Base-by-base conservation (phyloP, 1,139 yeast species). In the Kluyveromyces sp. region DNA sequence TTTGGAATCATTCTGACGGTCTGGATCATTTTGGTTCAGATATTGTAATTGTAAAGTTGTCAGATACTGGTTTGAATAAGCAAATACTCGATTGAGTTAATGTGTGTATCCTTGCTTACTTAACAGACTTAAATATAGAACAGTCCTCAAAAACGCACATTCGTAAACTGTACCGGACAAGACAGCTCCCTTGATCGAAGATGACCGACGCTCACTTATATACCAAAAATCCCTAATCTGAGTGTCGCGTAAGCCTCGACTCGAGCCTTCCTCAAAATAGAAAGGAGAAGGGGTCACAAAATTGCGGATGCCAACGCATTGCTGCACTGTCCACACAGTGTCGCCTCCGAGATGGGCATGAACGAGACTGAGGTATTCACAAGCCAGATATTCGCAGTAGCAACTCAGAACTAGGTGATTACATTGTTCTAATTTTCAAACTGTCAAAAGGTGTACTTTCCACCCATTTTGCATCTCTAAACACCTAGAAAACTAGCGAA, bases 1-100 rank as follows among this genome's bases (percentile, higher is more conserved):
- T 49, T 49, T 31, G 49, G 45, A 33, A 50, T 46, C 28, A 48
- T 31, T 45, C 47, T 52, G 28, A 50, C 42, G 18, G 52, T 44
- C 31, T 41, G 46, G 33, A 50, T 49, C 55, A 52, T 52, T 35
- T 33, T 34, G 4, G 2, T 15, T 9, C n/a, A 7, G 20, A 16
- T 4, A 6, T 16, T 34, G 26, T 19, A 16, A 18, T 34, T 19
- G 4, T 8, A 7, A 12, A 3, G n/a, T 4, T 34, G 26, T 22
- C 26, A n/a, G n/a, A n/a, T n/a, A n/a, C n/a, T n/a, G n/a, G n/a
- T n/a, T n/a, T n/a, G n/a, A n/a, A n/a, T n/a, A n/a, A n/a, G n/a
- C 9, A 6, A 6, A 22, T 6, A 22, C 26, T 22, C 26, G 26
- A 22, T 22, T 22, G 9, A 22, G 26, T 6, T 22, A 22, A 6